phyloP scores from a whole-genome alignment of 768 basidiomycete species.

The Mycena sanguinolenta region DNA sequence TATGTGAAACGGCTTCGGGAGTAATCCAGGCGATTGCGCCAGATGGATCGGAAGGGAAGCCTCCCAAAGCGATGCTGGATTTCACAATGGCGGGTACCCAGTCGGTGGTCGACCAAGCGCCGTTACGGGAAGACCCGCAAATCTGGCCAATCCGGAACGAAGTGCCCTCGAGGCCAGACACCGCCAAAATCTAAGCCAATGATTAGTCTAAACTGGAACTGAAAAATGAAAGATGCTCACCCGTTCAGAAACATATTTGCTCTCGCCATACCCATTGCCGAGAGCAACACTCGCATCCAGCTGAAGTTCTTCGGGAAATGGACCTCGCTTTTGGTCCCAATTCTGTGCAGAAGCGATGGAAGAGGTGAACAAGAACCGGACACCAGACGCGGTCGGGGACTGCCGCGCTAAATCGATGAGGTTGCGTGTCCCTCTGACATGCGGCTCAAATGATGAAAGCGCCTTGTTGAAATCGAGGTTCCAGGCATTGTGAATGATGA shows the following conservation, averaged over 20 bases:
- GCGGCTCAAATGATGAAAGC: conserved; percentile 58
- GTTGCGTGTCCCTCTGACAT: conserved; percentile 56
- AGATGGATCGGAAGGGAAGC: conserved; percentile 23
- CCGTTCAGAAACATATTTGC: conserved; percentile 41
- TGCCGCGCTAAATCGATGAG: conserved; percentile 52
- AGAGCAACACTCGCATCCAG: conserved; percentile 34
- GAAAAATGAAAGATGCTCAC: neutral
- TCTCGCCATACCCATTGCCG: conserved; percentile 49
- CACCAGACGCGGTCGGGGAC: conserved; percentile 20
- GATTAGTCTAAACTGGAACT: neutral
- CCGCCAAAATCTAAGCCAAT: neutral
- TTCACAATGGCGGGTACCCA: conserved; percentile 35
- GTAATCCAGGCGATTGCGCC: conserved; percentile 52
- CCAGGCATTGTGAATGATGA: conserved; percentile 60
- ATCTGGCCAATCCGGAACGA: neutral
- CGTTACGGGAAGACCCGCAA: neutral
- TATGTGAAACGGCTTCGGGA: conserved; percentile 48
- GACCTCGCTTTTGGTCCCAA: conserved; percentile 43
- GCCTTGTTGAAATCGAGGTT: conserved; percentile 60
- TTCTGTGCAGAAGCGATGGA: conserved; percentile 46
- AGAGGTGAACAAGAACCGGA: conserved; percentile 51
- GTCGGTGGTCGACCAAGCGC: conserved; percentile 40
- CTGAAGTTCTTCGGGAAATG: conserved; percentile 49
- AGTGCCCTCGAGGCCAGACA: neutral
- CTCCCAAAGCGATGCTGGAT: conserved; percentile 35